Evolutionary conservation across 1,284 basidiomycete genomes (phyloP), one percentile per base, ranked within the genome.

Genomic region (Naganishia albida): DNA sequence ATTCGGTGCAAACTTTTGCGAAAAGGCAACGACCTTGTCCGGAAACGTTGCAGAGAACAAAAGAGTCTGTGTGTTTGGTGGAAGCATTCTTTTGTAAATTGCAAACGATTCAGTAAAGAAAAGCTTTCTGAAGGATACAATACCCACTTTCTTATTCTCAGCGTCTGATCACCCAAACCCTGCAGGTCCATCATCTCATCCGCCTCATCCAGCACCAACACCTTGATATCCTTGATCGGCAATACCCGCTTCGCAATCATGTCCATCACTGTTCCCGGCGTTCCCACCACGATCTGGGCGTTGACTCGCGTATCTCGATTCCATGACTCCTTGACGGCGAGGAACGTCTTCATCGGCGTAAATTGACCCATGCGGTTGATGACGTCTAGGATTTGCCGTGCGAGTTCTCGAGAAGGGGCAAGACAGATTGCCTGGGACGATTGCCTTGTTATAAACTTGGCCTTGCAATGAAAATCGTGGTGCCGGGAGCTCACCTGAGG

Each of bases 11-110:
- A 99, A 94, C 71, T 91, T 91, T 67, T 83, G 83, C 8, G 96
- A 95, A 76, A 96, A 99, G 18, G 81, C 82, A 63, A 91, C 89
- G 68, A 99, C 95, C 69, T 90, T 85, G 73, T 96, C 91, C 15
- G 93, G 91, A 85, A 99, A 99, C 2, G 96, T 99, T 44, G 96
- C 96, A 3, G 94, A 98, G 82, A 99, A 99, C 63, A 99, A 87
- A 66, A 99, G 88, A 68, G 94, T 92, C 77, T 99, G 96, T 30
- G 86, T 83, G 7, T 81, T 67, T 12, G 70, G 68, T 0, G 78
- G 78, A 10, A 80, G 73, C 69, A 73, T 70, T 52, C 77, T 79
- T 34, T 62, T 3, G 30, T 23, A 2, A n/a, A 6, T 7, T 3
- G 30, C 51, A 25, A 8, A 15, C 20, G 42, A 44, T 20, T 10